Base-by-base conservation (phyloP, 352 stramenopile species). In the Pythium apleroticum region DNA sequence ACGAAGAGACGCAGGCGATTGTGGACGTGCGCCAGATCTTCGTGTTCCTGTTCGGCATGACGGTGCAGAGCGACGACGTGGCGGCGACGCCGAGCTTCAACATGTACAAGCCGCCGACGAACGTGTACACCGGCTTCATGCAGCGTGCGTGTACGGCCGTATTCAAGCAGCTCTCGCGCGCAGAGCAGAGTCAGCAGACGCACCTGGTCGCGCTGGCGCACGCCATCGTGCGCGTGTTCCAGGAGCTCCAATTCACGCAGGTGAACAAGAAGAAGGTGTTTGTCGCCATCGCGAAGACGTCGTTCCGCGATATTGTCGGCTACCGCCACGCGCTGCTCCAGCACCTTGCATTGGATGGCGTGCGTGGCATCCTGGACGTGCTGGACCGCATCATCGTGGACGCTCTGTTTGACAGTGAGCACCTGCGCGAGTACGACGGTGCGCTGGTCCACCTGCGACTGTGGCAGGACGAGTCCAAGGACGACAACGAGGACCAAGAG, bases 201-300 rank as follows among this genome's bases (percentile, higher is more conserved):
- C 50, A 80, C 58, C 75, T 77, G 31, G 72, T 91, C 31, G 57
- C 70, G 39, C 49, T 95, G 45, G 57, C 82, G 19, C 60, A 76
- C 24, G 80, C 77, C 1, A 66, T 88, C 46, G 28, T 93, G 50
- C 75, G 75, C 33, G 83, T 93, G 28, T 91, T 88, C 60, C 84
- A 93, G 33, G 83, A 90, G 57, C 71, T 95, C 30, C 86, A 93
- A 63, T 80, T 75, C 43, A 84, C 86, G n/a, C 86, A 95, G 57
- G 74, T 84, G n/a, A 96, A 94, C 74, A 94, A 93, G 73, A 90
- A 90, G 64, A 96, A 96, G 49, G 88, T 93, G 24, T 96, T 95
- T 58, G 52, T 93, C 22, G 77, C 81, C 2, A 77, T 93, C 64
- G 78, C 86, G 46, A 96, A 96, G 75, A 90, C 82, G 0, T 93